Conservation (phyloP, 2,329 filamentous ascomycete species). For the Ophiostoma sp. region DNA sequence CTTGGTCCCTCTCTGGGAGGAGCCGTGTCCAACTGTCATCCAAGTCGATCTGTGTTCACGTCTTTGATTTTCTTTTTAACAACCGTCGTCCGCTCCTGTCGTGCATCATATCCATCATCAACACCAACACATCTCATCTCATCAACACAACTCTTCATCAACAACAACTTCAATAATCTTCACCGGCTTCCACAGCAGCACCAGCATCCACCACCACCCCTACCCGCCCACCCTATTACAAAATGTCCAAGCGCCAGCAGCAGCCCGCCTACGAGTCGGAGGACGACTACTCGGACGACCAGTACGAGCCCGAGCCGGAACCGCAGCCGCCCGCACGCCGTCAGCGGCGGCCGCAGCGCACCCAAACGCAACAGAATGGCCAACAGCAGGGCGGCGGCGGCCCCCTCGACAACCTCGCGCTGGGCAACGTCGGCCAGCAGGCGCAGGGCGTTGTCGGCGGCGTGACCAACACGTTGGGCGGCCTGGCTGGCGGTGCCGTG, state of each 20-base stretch:
- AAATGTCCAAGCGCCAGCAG: constrained; percentile 34
- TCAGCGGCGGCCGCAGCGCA: constrained; percentile 31
- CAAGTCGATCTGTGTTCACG: background rate
- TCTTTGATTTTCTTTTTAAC: background rate
- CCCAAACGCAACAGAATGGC: constrained; percentile 33
- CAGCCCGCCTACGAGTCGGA: constrained; percentile 41
- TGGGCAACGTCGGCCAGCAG: constrained; percentile 41
- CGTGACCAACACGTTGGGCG: constrained; percentile 45
- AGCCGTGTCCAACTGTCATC: too few species aligned
- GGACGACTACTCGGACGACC: constrained; percentile 38
- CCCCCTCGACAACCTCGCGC: constrained; percentile 40
- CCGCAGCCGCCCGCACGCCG: constrained; percentile 31
- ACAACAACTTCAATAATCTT: background rate
- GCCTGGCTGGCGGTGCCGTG: constrained; percentile 42
- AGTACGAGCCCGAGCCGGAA: constrained; percentile 27
- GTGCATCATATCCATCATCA: background rate
- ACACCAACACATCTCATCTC: too few species aligned
- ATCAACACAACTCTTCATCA: background rate
- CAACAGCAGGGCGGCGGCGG: constrained; percentile 33
- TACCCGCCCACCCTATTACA: background rate
- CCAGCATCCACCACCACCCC: background rate
- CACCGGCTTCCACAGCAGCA: too few species aligned
- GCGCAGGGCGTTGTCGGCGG: constrained; percentile 42
- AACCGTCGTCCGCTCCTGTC: background rate
- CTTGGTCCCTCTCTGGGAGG: background rate